Evolutionary conservation across 768 basidiomycete genomes (phyloP).

Genomic region (Termitomyces heimii): DNA sequence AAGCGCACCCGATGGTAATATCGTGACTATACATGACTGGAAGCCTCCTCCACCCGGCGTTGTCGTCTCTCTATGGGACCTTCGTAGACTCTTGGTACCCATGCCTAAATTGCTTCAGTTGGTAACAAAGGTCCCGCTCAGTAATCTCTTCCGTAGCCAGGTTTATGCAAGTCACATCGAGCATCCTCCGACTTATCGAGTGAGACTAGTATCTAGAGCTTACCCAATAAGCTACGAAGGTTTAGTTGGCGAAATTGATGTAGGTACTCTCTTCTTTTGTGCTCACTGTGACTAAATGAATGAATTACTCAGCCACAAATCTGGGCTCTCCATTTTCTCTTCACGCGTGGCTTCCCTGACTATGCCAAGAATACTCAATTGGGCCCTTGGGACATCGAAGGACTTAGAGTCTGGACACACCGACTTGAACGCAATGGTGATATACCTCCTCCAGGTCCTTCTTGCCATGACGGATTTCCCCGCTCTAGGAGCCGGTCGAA

Average conservation of each 20-base stretch:
- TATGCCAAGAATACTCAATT: neutral
- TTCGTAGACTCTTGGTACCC: neutral
- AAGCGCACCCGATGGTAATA: neutral
- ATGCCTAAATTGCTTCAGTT: neutral
- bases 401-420: neutral
- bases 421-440: neutral
- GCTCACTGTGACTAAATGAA: neutral
- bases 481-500: neutral
- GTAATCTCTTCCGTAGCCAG: neutral
- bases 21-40: neutral
- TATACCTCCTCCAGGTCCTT: neutral
- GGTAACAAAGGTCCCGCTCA: neutral
- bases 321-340: neutral
- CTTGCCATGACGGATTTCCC: neutral
- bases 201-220: neutral
- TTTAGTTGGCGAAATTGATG: neutral
- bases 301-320: neutral
- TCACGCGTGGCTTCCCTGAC: neutral
- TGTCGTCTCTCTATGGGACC: slow-evolving; percentile 2
- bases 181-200: neutral
- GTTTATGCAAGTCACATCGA: neutral
- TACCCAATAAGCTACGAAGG: slow-evolving; percentile 1
- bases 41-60: neutral
- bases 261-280: neutral
- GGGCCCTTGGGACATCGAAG: neutral